Evolutionary conservation across 2,329 filamentous ascomycete genomes (phyloP), one percentile per base, ranked within the genome.

Genomic region (Dactylellina parvicollis): DNA sequence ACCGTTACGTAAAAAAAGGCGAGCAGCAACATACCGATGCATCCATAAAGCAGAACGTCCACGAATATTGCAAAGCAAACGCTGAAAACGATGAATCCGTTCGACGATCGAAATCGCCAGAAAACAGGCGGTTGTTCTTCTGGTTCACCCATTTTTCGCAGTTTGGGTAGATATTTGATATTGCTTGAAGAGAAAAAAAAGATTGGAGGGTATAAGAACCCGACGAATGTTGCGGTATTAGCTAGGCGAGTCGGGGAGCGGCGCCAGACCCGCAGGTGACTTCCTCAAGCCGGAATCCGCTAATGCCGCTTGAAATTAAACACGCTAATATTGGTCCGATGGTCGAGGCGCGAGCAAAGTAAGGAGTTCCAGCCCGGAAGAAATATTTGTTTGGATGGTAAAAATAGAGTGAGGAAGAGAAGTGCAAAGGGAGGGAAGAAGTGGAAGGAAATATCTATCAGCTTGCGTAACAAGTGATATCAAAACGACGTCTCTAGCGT

Each of bases 51-150:
- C 60, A 73, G 22, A 24, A 73, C 69, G n/a, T 73, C 69, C 44
- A 73, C 69, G 42, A 73, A 73, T 18, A 73, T 73, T 10, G 69
- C 69, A 60, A 73, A 73, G 44, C 60, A 73, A 34, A 73, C 69
- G 40, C 69, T 73, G 12, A 73, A 73, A 36, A 73, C 60, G 16
- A 73, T 73, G 40, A 73, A 73, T 9, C 69, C 60, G 49, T 56
- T 66, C 52, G 69, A 73, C 40, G 69, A 73, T 47, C 69, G 47
- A 61, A 73, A 73, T 38, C 54, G 55, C 69, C 69, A 73, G 57
- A 73, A 73, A n/a, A 28, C 46, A 26, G 69, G 69, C 47, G 69
- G 60, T 24, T 26, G 20, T 56, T 73, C 67, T 38, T 56, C 57
- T 24, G 49, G 14, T 24, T 66, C 24, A 22, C 69, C 69, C 69